These are phyloP conservation scores for Solanum phureja DNA, from an alignment of 257 asterid genomes.

Conservation along the genomic window DNA sequence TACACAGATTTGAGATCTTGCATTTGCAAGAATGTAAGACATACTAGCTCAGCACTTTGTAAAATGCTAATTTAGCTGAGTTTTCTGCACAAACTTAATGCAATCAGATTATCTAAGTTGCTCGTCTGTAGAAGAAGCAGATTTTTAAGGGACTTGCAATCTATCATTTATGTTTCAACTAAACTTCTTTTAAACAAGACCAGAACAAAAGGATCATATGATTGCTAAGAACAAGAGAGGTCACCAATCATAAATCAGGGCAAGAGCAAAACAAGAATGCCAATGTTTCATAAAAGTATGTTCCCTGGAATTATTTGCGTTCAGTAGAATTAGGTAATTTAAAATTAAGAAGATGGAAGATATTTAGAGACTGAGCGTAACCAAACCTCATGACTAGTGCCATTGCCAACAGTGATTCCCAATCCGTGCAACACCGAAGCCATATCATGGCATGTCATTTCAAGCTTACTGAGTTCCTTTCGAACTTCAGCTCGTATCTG, in stretches of 20 bases:
- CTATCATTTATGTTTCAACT: not conserved
- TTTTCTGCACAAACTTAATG: not conserved
- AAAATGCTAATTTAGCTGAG: not conserved
- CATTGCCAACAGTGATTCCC: conserved; percentile 39
- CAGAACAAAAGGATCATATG: not conserved
- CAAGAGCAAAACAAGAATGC: not conserved
- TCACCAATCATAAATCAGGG: not conserved
- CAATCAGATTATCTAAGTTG: not conserved
- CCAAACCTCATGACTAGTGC: conserved; percentile 58
- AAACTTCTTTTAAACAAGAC: not conserved
- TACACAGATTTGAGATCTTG: not conserved
- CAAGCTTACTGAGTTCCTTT: conserved; percentile 48
- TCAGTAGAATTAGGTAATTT: not conserved
- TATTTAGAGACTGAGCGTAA: not conserved
- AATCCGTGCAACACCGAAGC: conserved; percentile 55
- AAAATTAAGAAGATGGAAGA: not conserved
- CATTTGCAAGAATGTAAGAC: not conserved
- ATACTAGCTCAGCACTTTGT: not conserved
- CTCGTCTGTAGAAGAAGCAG: not conserved
- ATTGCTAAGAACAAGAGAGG: not conserved
- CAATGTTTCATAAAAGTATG: not conserved
- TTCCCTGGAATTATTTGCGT: not conserved
- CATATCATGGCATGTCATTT: conserved; percentile 52
- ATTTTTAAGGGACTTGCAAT: not conserved
- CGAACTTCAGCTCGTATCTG: conserved; percentile 56